Evolutionary conservation across 352 stramenopile genomes (phyloP).

Genomic region (Pythium biforme): DNA sequence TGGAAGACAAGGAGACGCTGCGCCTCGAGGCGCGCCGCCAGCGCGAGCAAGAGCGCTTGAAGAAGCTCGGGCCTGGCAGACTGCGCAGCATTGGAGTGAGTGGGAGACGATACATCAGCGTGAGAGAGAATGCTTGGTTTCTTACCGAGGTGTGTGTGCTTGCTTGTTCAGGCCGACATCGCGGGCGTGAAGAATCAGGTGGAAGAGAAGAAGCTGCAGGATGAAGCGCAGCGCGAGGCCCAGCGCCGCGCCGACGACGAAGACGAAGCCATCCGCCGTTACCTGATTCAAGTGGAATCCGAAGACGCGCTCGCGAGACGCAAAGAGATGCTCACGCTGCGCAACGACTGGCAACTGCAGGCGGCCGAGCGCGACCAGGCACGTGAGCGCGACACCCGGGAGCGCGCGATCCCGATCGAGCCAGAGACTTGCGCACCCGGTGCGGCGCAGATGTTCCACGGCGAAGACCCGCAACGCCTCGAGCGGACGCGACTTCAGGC

Average conservation of each 20-base stretch:
- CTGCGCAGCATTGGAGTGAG: conserved; percentile 69
- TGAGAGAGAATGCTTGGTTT: too few species aligned
- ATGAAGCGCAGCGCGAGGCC: conserved; percentile 38
- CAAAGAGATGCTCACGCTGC: conserved; percentile 60
- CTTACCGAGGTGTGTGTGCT: not conserved
- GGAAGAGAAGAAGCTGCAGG: conserved; percentile 58
- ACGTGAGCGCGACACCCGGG: conserved; percentile 31
- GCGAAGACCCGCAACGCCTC: conserved; percentile 54
- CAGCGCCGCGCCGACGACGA: conserved; percentile 54
- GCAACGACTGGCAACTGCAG: conserved; percentile 68
- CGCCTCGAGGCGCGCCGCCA: conserved; percentile 56
- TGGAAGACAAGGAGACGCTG: conserved; percentile 48
- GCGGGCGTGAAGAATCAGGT: conserved; percentile 73
- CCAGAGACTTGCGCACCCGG: conserved; percentile 49
- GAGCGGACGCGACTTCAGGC: conserved; percentile 64
- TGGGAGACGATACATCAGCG: not conserved
- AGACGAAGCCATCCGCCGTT: conserved; percentile 62
- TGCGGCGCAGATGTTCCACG: conserved; percentile 68
- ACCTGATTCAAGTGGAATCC: conserved; percentile 76
- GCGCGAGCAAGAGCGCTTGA: conserved; percentile 62
- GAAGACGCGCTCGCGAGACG: conserved; percentile 61
- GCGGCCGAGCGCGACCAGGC: conserved; percentile 27
- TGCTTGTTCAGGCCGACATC: conserved; percentile 57
- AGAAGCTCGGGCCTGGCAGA: conserved; percentile 62
- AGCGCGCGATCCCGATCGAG: conserved; percentile 44